Conservation (phyloP, 768 basidiomycete species). For the Mycena indigotica region DNA sequence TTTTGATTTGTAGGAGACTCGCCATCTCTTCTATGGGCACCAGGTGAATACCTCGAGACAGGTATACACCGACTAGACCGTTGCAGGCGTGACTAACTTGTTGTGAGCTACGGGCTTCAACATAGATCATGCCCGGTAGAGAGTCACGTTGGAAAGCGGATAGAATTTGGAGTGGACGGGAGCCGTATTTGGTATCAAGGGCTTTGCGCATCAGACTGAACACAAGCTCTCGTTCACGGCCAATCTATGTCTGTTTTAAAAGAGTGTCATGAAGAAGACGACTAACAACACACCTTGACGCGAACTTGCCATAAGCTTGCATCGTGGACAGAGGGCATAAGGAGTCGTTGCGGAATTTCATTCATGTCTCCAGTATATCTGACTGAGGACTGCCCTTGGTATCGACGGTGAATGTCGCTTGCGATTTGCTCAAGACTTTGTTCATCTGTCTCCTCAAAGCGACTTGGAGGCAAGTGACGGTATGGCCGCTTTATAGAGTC, state of each 20-base stretch:
- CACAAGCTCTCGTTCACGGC: constrained; percentile 90
- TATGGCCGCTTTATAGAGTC: constrained; percentile 62
- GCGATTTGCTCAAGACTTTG: constrained; percentile 85
- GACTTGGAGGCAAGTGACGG: constrained; percentile 59
- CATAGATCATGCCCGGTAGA: constrained; percentile 92
- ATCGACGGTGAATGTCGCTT: constrained; percentile 75
- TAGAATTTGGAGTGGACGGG: constrained; percentile 78
- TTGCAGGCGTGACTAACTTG: constrained; percentile 83
- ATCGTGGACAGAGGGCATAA: constrained; percentile 97
- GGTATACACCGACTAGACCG: constrained; percentile 92
- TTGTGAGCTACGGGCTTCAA: constrained; percentile 88
- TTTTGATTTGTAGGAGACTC: constrained; percentile 91
- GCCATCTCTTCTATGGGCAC: constrained; percentile 99
- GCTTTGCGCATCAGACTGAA: constrained; percentile 95
- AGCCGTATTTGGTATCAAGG: constrained; percentile 78
- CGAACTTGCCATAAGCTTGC: constrained; percentile 94
- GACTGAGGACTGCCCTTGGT: constrained; percentile 63
- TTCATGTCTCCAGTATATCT: constrained; percentile 92
- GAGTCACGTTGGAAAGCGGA: constrained; percentile 97
- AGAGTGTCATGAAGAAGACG: neutral
- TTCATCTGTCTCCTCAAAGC: constrained; percentile 74
- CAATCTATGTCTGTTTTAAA: constrained; percentile 54
- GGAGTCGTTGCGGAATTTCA: constrained; percentile 85
- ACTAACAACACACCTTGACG: constrained; percentile 67
- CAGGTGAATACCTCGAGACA: constrained; percentile 75